Evolutionary conservation across 371 early-diverging fungal genomes (phyloP), one percentile per base, ranked within the genome.

Genomic region (Mucor velutinosus): DNA sequence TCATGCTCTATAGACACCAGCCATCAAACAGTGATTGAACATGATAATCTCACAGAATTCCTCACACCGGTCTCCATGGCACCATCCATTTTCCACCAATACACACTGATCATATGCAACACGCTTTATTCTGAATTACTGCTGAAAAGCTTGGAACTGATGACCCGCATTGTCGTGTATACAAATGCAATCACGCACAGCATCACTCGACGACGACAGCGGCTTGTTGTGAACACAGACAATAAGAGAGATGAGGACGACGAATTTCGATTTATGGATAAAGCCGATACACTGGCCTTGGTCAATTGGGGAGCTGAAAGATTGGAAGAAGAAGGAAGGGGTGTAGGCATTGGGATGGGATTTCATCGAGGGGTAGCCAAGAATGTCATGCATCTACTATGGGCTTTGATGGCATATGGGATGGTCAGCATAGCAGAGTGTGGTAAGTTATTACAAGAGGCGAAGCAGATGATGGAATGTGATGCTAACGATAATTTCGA

Each of bases 301-400:
- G 62, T 82, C 7, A 49, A 60, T 17, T 82, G 83, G 83, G 83
- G 80, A 1, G 66, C 76, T 6, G 77, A 76, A n/a, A 65, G 80
- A 25, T 60, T 82, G 12, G 83, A 82, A 53, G 83, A 79, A 60
- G 80, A 82, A 65, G 75, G 75, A 7, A 66, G 73, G 33, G 83
- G 77, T 5, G 73, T 82, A 5, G 83, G 83, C 19, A 65, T 82
- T 6, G 83, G 80, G 0, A 76, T 80, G 76, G 81, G 79, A 1
- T 78, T 79, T 53, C 78, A 82, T 49, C 71, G 78, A 21, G 75
- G 74, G 3, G 69, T 82, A 8, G 78, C 83, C 15, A 82, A 79
- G 56, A 79, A 79, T 58, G 71, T 82, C 14, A 77, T 82, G 78
- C 77, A 76, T 63, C 47, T 82, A 7, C 41, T 82, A 21, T 82